Conservation (phyloP, 2,329 filamentous ascomycete species). For the Zymoseptoria tritici region DNA sequence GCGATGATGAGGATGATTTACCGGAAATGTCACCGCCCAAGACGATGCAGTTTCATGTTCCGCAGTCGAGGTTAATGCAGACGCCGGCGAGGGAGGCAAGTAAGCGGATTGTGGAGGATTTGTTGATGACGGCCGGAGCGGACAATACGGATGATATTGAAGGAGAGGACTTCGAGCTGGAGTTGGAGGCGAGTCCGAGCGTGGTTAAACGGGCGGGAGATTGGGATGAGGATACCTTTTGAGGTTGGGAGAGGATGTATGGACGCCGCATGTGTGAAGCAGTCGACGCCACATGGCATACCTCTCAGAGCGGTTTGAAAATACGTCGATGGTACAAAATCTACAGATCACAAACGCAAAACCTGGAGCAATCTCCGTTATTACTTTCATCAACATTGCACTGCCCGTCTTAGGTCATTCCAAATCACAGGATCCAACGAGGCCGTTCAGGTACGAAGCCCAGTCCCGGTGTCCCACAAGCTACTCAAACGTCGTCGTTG, state of each 20-base stretch:
- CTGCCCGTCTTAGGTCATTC: background rate
- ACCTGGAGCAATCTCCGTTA: background rate
- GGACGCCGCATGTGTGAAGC: no score
- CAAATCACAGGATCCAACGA: background rate
- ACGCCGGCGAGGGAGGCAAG: constrained; percentile 79
- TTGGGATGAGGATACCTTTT: constrained; percentile 44
- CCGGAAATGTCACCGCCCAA: constrained; percentile 71
- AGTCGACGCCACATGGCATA: no score
- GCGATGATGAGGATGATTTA: constrained; percentile 48
- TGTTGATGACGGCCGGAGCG: constrained; percentile 66
- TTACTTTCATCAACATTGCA: background rate
- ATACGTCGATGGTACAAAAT: background rate
- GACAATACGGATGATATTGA: constrained; percentile 42
- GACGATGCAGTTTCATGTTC: constrained; percentile 78
- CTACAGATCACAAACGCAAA: background rate
- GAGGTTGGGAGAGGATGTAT: background rate
- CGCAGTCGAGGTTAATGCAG: constrained; percentile 68
- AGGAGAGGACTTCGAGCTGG: constrained; percentile 34
- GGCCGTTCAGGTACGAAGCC: background rate
- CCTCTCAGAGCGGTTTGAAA: background rate
- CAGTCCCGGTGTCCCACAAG: no score
- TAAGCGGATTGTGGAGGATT: constrained; percentile 71
- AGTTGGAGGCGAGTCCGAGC: constrained; percentile 40
- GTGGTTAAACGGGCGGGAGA: constrained; percentile 38
- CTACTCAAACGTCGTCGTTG: background rate